Evolutionary conservation across 192 early-diverging fungal species (phyloP).

Genomic region (Chytriomyces confervae): DNA sequence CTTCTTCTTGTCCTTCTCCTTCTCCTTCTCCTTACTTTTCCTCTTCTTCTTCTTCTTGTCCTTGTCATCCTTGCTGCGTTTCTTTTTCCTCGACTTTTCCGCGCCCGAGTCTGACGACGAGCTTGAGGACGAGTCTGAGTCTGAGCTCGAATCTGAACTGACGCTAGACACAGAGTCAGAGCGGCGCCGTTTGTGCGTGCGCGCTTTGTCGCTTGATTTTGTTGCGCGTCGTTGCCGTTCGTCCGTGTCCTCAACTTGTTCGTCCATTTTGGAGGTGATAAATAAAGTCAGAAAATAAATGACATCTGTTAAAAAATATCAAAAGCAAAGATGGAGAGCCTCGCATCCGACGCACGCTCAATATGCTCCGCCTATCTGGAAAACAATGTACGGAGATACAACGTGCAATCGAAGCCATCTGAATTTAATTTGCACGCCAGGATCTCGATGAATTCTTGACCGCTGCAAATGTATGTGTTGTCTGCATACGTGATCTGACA

Average conservation of each 20-base stretch:
- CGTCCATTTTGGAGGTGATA: neutral
- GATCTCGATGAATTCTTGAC: constrained; percentile 3
- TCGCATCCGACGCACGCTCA: neutral
- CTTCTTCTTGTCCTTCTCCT: constrained; percentile 34
- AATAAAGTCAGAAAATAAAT: neutral
- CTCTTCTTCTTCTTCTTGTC: constrained; percentile 20
- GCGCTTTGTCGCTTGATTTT: neutral
- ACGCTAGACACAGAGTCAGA: neutral
- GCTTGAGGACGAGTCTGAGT: constrained; percentile 5
- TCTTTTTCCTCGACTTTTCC: constrained; percentile 21
- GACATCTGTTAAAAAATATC: no score
- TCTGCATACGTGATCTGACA: no score
- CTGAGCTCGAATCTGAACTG: neutral
- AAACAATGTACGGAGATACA: neutral
- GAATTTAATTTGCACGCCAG: neutral
- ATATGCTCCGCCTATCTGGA: constrained; percentile 13
- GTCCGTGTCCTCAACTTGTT: neutral
- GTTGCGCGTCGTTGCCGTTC: neutral
- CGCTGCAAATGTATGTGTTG: neutral
- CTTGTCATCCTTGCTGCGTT: constrained; percentile 39
- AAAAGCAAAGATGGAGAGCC: neutral
- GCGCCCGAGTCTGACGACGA: neutral
- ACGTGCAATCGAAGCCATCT: no score
- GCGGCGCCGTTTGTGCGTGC: no score
- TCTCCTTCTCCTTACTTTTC: constrained; percentile 27